phyloP scores from a whole-genome alignment of 805 yeast species.

The Torulaspora quercuum region DNA sequence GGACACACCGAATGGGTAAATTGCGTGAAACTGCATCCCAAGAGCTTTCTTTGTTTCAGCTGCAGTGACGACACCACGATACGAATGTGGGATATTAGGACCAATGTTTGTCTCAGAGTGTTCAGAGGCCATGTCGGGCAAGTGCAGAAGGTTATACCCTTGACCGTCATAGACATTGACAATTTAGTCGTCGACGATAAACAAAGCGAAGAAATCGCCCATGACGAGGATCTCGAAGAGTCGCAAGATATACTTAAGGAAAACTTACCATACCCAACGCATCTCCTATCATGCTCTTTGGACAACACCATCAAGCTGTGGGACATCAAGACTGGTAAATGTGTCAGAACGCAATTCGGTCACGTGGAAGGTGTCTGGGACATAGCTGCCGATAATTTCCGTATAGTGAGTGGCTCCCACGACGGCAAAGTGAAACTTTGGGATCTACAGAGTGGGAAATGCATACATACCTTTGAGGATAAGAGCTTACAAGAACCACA shows the following conservation, averaged over 20 bases:
- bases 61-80: conserved; percentile 91
- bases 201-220: conserved; percentile 24
- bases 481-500: conserved; percentile 20
- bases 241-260: conserved; percentile 26
- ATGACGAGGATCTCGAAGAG: conserved; percentile 16
- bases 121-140: conserved; percentile 92
- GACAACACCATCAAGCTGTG: conserved; percentile 92
- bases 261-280: conserved; percentile 60
- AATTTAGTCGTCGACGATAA: conserved; percentile 44
- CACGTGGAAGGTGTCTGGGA: conserved; percentile 99
- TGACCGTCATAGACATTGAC: conserved; percentile 64
- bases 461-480: conserved; percentile 89
- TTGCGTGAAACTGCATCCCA: conserved; percentile 79
- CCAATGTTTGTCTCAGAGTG: conserved; percentile 72
- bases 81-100: conserved; percentile 87
- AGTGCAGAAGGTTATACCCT: conserved; percentile 87
- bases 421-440: conserved; percentile 89
- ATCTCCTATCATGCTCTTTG: conserved; percentile 78
- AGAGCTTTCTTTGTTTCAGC: conserved; percentile 73
- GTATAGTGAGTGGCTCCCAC: conserved; percentile 92
- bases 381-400: conserved; percentile 90
- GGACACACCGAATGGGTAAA: conserved; percentile 95
- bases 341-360: conserved; percentile 92
- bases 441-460: conserved; percentile 93
- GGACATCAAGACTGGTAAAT: conserved; percentile 83